These are phyloP conservation scores for Silene uniflora DNA, from an alignment of 148 eudicot genomes.

Conservation along the genomic window DNA sequence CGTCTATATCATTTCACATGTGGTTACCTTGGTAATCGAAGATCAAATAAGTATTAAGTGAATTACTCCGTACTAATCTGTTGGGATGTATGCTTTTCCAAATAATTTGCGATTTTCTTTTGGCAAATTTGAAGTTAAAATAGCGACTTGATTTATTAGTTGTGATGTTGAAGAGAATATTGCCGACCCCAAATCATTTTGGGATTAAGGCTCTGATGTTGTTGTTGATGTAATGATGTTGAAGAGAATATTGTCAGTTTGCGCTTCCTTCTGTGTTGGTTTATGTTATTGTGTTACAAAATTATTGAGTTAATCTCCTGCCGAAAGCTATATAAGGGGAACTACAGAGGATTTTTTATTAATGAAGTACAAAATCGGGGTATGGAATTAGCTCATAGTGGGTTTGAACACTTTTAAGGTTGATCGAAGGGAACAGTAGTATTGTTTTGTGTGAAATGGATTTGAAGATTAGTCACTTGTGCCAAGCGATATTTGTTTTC, in stretches of 20 bases:
- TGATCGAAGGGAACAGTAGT: not conserved
- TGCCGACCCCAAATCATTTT: too few relatives aligned
- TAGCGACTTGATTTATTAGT: too few relatives aligned
- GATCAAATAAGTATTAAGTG: not conserved
- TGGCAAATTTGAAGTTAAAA: not conserved
- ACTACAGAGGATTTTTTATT: not conserved
- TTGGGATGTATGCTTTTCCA: not conserved
- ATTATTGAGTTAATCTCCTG: not conserved
- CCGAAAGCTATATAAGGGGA: not conserved
- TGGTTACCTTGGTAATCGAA: not conserved
- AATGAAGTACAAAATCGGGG: not conserved
- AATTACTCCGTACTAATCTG: not conserved
- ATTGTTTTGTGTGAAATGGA: conserved; percentile 5
- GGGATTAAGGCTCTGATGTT: too few relatives aligned
- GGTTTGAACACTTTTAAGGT: not conserved
- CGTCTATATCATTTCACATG: not conserved
- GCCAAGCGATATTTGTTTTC: not conserved
- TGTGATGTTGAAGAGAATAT: too few relatives aligned
- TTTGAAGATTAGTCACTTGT: not conserved
- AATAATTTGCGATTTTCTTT: not conserved
- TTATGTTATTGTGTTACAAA: not conserved
- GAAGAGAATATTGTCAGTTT: not conserved
- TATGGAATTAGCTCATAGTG: not conserved
- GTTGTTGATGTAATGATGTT: not conserved
- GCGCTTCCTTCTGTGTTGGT: not conserved